Evolutionary conservation across 495 filamentous ascomycete species (phyloP).

Genomic region (Penicillium nucicola): DNA sequence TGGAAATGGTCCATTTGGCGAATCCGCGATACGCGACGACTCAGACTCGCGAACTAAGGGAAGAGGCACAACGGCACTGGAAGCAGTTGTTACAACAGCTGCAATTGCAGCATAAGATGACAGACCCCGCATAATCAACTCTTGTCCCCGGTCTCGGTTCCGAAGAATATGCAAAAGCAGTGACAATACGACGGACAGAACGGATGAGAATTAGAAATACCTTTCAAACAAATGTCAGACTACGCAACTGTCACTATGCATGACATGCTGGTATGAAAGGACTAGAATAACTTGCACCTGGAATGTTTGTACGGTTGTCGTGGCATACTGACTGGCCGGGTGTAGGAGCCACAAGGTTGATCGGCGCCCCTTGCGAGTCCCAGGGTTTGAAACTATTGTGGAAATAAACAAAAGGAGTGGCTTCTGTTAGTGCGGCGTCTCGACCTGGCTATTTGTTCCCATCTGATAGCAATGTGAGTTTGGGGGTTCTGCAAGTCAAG

Average conservation of each 20-base stretch:
- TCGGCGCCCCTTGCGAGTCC: slow-evolving; percentile 11
- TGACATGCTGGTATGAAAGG: slow-evolving; percentile 7
- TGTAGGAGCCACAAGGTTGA: background rate
- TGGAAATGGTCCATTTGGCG: background rate
- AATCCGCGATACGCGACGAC: background rate
- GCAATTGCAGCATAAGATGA: slow-evolving; percentile 10
- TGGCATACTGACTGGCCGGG: background rate
- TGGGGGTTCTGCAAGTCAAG: too few species aligned
- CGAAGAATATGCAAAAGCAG: slow-evolving; percentile 1
- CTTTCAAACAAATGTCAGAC: background rate
- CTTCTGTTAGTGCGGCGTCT: too few species aligned
- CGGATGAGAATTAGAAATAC: background rate
- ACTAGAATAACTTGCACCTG: background rate
- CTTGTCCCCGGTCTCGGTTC: slow-evolving; percentile 1
- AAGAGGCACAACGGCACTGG: slow-evolving; percentile 11
- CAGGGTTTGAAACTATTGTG: background rate
- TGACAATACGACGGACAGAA: background rate
- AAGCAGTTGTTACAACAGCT: slow-evolving; percentile 10
- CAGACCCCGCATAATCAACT: slow-evolving; percentile 15
- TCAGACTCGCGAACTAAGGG: background rate
- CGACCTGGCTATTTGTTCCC: background rate
- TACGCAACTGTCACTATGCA: background rate
- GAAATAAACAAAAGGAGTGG: background rate
- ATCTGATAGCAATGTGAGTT: background rate
- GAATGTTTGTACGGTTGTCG: slow-evolving; percentile 9